Evolutionary conservation across 2,329 filamentous ascomycete species (phyloP), one percentile per base, ranked within the genome.

Genomic region (Pyrenophora tritici-repentis): DNA sequence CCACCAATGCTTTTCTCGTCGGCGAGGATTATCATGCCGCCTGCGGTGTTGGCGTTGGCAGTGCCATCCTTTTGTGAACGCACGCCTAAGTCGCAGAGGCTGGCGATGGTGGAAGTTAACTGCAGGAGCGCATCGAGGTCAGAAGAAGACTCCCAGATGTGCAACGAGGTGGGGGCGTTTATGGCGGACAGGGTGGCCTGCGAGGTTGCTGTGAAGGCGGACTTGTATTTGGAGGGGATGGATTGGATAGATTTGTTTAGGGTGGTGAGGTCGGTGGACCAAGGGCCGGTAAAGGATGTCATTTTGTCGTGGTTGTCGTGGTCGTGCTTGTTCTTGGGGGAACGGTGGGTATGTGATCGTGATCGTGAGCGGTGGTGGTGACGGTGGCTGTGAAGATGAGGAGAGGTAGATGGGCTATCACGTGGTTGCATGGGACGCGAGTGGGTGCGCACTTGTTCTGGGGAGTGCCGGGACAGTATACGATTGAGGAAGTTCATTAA

Each of bases 101-200:
- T 69, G 3, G 65, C 61, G 22, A 72, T 66, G 29, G 69, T 59
- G 8, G 67, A 64, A 1, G 59, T 65, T 3, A 73, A 50, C 14
- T 71, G 70, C 2, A 72, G 50, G 13, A 73, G 53, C 17, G 56
- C 61, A 24, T 72, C 70, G 12, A 70, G 47, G 24, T 73, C 69
- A 1, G 66, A 63, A 10, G 69, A 61, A 0, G 61, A 56, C 40
- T 73, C 69, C 69, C 69, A 73, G n/a, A 73, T 52, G 39, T 71
- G 67, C 1, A 73, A 51, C 9, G 59, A 59, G 5, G 56, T 39
- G 5, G 58, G 22, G 18, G 67, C 51, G 38, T 63, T 67, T 12
- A 70, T 50, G 16, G 58, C 57, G 13, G 62, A 52, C 0, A 67
- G 47, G 2, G 62, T 58, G 1, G 52, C 40, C 14, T 59, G 55